Base-by-base conservation (phyloP, 768 basidiomycete genomes). In the Tremella mesenterica region DNA sequence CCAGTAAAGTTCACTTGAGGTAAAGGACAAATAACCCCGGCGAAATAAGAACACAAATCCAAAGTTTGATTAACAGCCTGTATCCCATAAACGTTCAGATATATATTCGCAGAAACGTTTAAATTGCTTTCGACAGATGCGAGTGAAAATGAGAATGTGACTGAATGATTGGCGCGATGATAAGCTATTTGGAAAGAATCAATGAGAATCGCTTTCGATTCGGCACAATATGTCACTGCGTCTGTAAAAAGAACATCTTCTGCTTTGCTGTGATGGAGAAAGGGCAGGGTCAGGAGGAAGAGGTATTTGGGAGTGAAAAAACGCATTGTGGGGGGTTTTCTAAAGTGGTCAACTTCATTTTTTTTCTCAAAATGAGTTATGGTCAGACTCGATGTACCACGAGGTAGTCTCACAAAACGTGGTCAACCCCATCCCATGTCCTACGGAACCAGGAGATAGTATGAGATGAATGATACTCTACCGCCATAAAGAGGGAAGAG, bases 1-100 rank as follows among this genome's bases (percentile, higher is more conserved):
- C 89, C 90, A n/a, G 82, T 84, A 66, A 95, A 92, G 65, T 90
- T 86, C 77, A 88, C 86, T 67, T 80, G 29, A 79, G 91, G 55
- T 81, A 81, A 30, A 79, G 91, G 75, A 58, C 93, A 97, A 12
- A 96, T 78, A 23, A 82, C 83, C 16, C 90, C 89, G 50, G 76
- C 73, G 28, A 93, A 79, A 44, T 88, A 78, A 44, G 75, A 74
- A 77, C 93, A 97, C 28, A 96, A 80, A 74, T 93, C 80, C 58
- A 95, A 74, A n/a, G 88, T 88, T 57, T 84, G 66, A 70, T 95
- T 95, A 60, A 92, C 65, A 16, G 85, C 81, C 27, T 82, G 79
- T 72, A 84, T 82, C 49, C 90, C 91, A 61, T 96, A 96, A n/a
- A 85, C 85, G 54, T 87, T 85, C 66, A 91, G 75, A 64, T 86